Percentiles rank a stretch among this genome's conserved stretches.
phyloP scores from a whole-genome alignment of 2,329 filamentous ascomycete genomes.

The Onygenales sp. region DNA sequence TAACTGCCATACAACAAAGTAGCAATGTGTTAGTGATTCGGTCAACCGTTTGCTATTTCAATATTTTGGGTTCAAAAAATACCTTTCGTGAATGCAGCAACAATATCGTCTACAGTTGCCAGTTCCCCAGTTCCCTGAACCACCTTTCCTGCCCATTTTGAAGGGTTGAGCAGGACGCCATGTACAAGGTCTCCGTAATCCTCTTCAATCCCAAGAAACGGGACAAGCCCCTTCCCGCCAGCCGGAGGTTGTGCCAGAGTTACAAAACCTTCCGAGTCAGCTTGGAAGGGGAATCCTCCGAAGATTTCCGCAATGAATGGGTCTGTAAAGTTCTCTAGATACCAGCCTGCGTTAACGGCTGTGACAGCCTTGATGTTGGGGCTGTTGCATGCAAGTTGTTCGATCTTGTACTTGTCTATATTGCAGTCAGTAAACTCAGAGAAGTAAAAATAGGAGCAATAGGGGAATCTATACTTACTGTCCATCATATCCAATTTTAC shows the following conservation, averaged over 20 bases:
- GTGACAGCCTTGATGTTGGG: constrained; percentile 1
- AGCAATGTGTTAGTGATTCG: neutral
- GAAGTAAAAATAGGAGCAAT: neutral
- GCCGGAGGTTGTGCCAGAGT: neutral
- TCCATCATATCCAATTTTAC: constrained; percentile 3
- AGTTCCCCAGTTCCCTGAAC: neutral
- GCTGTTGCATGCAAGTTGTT: neutral
- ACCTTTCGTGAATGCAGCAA: constrained; percentile 1
- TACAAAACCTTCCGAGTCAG: constrained; percentile 1
- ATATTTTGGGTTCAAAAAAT: neutral
- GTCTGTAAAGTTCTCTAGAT: constrained; percentile 1
- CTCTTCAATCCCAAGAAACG: constrained; percentile 1
- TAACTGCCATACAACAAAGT: neutral
- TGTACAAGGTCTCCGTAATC: constrained; percentile 3
- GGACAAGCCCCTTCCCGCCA: neutral
- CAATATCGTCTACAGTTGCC: neutral
- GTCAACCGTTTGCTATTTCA: neutral
- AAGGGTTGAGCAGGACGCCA: neutral
- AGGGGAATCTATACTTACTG: neutral
- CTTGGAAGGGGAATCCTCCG: neutral
- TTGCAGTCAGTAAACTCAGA: neutral
- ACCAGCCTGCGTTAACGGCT: constrained; percentile 2
- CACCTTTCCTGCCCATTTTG: neutral
- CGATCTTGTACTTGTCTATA: constrained; percentile 1
- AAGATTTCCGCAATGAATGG: neutral